Evolutionary conservation across 1,139 yeast genomes (phyloP), one percentile per base, ranked within the genome.

Genomic region (Diutina siamensis): DNA sequence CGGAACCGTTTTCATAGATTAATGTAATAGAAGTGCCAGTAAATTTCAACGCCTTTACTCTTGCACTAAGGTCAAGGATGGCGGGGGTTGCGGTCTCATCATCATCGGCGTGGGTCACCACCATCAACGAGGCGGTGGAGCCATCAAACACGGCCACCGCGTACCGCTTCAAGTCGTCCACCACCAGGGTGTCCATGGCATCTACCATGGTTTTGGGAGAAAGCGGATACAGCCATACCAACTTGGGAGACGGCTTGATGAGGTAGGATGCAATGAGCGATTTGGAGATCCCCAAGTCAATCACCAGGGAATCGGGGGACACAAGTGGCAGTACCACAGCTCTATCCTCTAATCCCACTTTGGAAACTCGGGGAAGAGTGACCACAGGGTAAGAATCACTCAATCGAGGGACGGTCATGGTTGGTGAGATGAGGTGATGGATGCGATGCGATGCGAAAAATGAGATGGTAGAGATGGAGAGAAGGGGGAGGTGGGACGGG

Each of bases 181-280:
- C 68, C 32, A 25, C 32, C 42, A 25, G 31, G 42, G 42, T 38
- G 47, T 64, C 74, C 61, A 72, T 61, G 49, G 71, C 65, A 48
- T 67, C 67, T 20, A 82, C 72, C 1, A 63, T 51, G 25, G 77
- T 68, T 12, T 74, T 70, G 4, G 92, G 92, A 3, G 87, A 74
- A 36, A 84, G 68, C 4, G 92, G 77, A 56, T 76, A 73, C 1
- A 87, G 78, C 83, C 92, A 83, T 40, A 78, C 65, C 53, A 85
- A 65, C 56, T 78, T 83, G 13, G 95, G 95, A 12, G 94, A 78
- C 34, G 96, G 96, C 54, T 77, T 78, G 46, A 85, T 72, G 32
- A 83, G 67, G 57, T 81, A 83, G 48, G 81, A 76, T 18, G 86
- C 78, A 46, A 88, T 70, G 47, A 83, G 78, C 41, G 94, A 83